Conservation (phyloP, 805 yeast genomes). For the Candida dendrica region DNA sequence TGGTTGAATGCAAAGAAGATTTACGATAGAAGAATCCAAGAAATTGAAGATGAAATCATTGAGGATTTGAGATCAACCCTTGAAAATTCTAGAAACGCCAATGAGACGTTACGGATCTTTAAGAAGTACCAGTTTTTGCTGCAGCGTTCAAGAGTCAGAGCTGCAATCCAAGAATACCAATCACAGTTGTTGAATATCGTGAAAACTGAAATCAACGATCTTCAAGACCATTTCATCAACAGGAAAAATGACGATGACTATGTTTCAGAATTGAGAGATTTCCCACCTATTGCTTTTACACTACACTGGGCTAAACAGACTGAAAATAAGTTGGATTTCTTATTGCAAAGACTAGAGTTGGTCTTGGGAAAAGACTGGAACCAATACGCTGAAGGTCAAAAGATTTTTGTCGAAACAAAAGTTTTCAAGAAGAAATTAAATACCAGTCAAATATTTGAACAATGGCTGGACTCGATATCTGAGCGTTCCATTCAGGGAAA, state of each 20-base stretch:
- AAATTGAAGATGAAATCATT: constrained; percentile 41
- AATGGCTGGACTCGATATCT: constrained; percentile 39
- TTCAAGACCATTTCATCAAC: constrained; percentile 32
- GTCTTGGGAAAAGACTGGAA: constrained; percentile 59
- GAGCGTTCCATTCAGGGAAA: constrained; percentile 22
- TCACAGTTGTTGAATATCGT: constrained; percentile 40
- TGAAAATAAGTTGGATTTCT: constrained; percentile 31
- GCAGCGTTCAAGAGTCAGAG: constrained; percentile 44
- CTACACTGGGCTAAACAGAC: constrained; percentile 50
- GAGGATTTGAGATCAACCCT: constrained; percentile 31
- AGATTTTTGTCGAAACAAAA: constrained; percentile 43
- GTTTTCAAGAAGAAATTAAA: constrained; percentile 41
- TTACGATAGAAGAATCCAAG: constrained; percentile 35
- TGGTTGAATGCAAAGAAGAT: constrained; percentile 36
- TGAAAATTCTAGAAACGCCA: constrained; percentile 31
- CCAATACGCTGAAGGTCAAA: constrained; percentile 58
- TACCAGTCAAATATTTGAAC: constrained; percentile 29
- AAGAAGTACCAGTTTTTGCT: constrained; percentile 42
- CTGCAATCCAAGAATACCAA: constrained; percentile 57
- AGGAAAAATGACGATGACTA: constrained; percentile 30
- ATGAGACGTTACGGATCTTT: constrained; percentile 46
- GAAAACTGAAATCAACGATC: constrained; percentile 35
- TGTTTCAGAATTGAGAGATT: constrained; percentile 32
- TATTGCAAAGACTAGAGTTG: constrained; percentile 38
- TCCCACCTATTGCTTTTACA: constrained; percentile 40